Base-by-base conservation (phyloP, 2,329 filamentous ascomycete genomes). In the Penicillium sp. region DNA sequence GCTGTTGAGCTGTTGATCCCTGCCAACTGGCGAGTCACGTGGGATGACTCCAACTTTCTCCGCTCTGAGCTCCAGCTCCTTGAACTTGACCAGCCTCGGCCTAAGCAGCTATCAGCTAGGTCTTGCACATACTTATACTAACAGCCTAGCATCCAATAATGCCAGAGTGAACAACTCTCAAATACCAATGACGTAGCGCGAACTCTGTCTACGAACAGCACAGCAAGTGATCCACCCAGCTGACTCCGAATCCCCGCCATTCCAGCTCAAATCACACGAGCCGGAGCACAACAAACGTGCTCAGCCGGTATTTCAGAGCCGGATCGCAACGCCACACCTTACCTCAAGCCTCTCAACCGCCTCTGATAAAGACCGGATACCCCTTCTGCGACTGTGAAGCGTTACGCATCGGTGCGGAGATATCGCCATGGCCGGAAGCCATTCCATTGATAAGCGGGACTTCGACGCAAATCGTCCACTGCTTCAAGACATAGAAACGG, bases 371-470 rank as follows among this genome's bases (percentile, higher is more conserved):
- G 8, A 36, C n/a, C 11, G 14, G 16, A 36, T n/a, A 36, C 13
- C 11, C 11, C 34, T n/a, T n/a, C 34, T n/a, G n/a, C 34, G n/a
- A 13, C 34, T 7, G n/a, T n/a, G n/a, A 11, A 13, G 41, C 46
- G n/a, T 52, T n/a, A 10, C 38, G 5, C 18, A n/a, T 27, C 24
- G 46, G 51, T 54, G 51, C 51, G 51, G 51, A 54, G 51, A 54
- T 40, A 27, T 22, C 42, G 58, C 45, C 7, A 72, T 72, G 70
- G 50, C 67, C 6, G 54, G 50, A 34, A 60, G 62, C 50, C 56
- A 58, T 46, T 43, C 55, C 36, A 75, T 79, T 57, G 75, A 78
- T 60, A 76, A 77, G 58, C 72, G 77, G 18, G 77, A 79, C 59
- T 79, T 79, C 57, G 77, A 80, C 61, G 62, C 68, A 22, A 68